Conservation (phyloP, 768 basidiomycete species). For the Mycena olivaceomarginata region DNA sequence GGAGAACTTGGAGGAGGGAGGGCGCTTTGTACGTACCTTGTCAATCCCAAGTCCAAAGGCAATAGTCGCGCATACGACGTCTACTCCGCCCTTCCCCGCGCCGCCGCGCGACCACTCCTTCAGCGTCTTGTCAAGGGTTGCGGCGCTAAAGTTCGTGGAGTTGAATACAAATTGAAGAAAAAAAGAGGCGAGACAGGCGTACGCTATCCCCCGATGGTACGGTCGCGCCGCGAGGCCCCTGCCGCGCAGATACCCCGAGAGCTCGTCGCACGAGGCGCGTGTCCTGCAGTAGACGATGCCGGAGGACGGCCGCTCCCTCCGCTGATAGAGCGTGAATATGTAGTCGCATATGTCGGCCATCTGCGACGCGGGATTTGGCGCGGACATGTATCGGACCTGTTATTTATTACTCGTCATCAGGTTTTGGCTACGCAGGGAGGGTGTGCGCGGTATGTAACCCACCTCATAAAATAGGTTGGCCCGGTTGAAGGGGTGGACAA, state of each 20-base stretch:
- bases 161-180: not conserved
- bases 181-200: conserved; percentile 37
- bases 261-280: conserved; percentile 78
- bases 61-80: conserved; percentile 85
- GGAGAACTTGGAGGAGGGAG: too few relatives aligned
- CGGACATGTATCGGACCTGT: conserved; percentile 79
- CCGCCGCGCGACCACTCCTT: conserved; percentile 74
- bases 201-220: conserved; percentile 86
- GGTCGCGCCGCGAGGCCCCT: conserved; percentile 82
- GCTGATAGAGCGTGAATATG: conserved; percentile 76
- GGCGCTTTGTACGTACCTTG: conserved; percentile 61
- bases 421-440: not conserved
- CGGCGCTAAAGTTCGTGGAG: conserved; percentile 56
- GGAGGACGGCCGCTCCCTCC: conserved; percentile 75
- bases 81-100: conserved; percentile 70
- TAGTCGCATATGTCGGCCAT: conserved; percentile 83
- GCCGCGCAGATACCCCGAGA: conserved; percentile 77
- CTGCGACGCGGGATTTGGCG: conserved; percentile 68
- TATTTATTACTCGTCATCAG: not conserved
- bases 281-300: conserved; percentile 90
- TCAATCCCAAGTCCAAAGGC: conserved; percentile 94
- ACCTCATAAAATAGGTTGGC: conserved; percentile 90
- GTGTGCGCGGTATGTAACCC: not conserved
- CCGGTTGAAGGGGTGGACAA: conserved; percentile 89
- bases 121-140: conserved; percentile 76